A percentile compares a stretch with the other conserved stretches of the same genome.
Conservation (phyloP, 306 rosid genomes). For the Ormosia semicastrata region DNA sequence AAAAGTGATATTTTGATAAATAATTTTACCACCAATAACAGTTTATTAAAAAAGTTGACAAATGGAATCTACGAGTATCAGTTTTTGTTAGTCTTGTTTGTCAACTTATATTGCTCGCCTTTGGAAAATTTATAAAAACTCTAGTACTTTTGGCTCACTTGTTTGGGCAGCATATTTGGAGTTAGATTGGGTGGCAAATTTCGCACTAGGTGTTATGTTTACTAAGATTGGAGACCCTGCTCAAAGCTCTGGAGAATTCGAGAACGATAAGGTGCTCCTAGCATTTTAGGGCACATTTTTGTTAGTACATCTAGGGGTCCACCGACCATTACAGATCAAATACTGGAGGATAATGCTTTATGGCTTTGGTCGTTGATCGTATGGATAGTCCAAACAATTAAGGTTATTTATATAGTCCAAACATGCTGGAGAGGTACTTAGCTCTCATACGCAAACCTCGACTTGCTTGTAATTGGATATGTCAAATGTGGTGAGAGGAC, state of each 20-base stretch:
- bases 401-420: neutral
- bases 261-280: neutral
- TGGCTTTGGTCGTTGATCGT: neutral
- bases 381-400: neutral
- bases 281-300: neutral
- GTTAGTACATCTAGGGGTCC: slow-evolving; percentile 14
- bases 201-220: neutral
- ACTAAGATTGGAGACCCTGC: neutral
- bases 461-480: neutral
- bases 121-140: neutral
- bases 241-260: no score
- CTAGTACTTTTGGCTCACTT: neutral
- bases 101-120: neutral
- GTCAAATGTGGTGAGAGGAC: neutral
- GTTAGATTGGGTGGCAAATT: neutral
- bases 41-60: no score
- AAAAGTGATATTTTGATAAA: no score
- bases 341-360: slow-evolving; percentile 9
- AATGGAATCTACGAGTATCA: neutral
- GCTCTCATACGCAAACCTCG: neutral
- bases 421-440: neutral
- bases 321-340: slow-evolving; percentile 3
- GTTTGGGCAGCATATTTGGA: neutral
- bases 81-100: neutral
- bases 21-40: no score